Evolutionary conservation across 2,329 filamentous ascomycete genomes (phyloP), one percentile per base, ranked within the genome.

Genomic region (Calonectria crousiana): DNA sequence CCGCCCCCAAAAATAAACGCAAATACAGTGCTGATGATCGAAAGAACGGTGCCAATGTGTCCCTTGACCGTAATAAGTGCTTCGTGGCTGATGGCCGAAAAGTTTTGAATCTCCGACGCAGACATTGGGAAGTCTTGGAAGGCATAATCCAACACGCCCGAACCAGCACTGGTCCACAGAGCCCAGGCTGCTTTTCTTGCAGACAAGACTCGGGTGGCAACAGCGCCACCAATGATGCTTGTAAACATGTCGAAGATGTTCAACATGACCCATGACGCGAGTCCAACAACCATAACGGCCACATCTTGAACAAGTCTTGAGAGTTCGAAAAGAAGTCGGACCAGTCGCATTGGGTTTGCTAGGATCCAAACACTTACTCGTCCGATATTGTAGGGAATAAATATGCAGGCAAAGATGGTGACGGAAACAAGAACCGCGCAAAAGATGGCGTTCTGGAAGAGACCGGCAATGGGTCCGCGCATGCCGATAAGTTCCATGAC

Each of bases 401-500:
- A 98, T 56, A 98, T 92, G 67, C 95, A 96, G 73, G 94, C 87
- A 67, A 95, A 93, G 52, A 99, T 92, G 18, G 96, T 98, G 67
- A 96, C 91, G 1, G 95, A 94, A 18, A 99, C 95, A 34, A 99
- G 89, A 58, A 98, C 93, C 10, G 94, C 93, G 82, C 96, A 98
- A 84, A 99, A 99, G 20, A 98, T 92, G 70, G 95, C 95, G 78
- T 99, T 99, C 81, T 99, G 97, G 78, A 98, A 92, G 8, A 99
- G 90, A 3, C 95, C 95, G 18, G 94, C 93, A 4, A 99, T 89
- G 0, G 97, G 97, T 0, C 97, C 97, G 81, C 97, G 95, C 94
- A 99, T 97, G 47, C 97, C 97, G 73, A 99, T 94, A 20, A 99
- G 91, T 83, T 99, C 97, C 88, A 99, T 92, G 67, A 99, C 95